Base-by-base conservation (phyloP, 306 rosid species). In the Senna siamea region DNA sequence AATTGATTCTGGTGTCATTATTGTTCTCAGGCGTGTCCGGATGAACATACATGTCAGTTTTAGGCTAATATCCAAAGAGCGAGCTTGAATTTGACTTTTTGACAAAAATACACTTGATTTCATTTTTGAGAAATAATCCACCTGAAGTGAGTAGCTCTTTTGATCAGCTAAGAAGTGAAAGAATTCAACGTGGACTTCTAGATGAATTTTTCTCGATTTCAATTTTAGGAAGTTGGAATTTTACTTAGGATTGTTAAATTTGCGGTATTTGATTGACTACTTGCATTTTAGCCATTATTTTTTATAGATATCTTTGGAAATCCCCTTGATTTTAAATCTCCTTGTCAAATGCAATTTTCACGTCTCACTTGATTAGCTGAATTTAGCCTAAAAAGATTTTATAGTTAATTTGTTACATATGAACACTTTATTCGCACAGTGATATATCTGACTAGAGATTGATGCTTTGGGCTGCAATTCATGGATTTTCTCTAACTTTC, bases 371-470 rank as follows among this genome's bases (percentile, higher is more conserved):
- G 35, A 26, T 52, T 66, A 40, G 11, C 9, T 52, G 40, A 30
- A 59, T 57, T 70, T 40, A 30, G 53, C 55, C 48, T 41, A 23
- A 17, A 30, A 10, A 14, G 59, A 13, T 59, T n/a, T 76, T 66
- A 23, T 30, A 7, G 54, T 47, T 40, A 34, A 28, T 58, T 30
- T 57, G 54, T 32, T 57, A 11, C 38, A 41, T 11, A 20, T 53
- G 32, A 22, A 34, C 67, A 54, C 15, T 10, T 30, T 54, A 13
- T 41, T 65, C 6, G 17, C 37, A 61, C 70, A 10, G 22, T 48
- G 68, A 34, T 56, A 65, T 62, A 65, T n/a, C n/a, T n/a, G n/a
- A n/a, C n/a, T 13, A 22, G 46, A 57, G 34, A 66, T 70, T 64
- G 38, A 26, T 74, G 52, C 55, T 14, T 15, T 4, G 6, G 28